Percentiles rank a stretch among this genome's conserved stretches.
These are phyloP conservation scores for Cyclotella choctawhatcheeana DNA, from an alignment of 108 stramenopile species.

Conservation along the genomic window DNA sequence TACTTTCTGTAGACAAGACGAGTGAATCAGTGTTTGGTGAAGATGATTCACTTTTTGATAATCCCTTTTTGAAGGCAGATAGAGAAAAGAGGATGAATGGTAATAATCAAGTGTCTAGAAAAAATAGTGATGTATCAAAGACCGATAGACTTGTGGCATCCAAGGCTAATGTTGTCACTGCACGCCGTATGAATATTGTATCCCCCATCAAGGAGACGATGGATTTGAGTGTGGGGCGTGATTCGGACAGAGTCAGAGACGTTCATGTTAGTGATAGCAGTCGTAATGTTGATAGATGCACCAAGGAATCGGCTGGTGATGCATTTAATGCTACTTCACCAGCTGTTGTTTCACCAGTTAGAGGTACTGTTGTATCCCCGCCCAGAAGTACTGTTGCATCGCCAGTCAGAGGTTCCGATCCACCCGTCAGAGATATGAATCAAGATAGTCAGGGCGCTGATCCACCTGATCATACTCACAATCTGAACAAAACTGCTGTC, in stretches of 20 bases:
- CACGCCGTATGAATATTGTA: not conserved
- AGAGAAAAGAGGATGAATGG: not conserved
- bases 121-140: not conserved
- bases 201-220: not conserved
- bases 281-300: not conserved
- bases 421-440: no score
- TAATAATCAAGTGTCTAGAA: not conserved
- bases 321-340: no score
- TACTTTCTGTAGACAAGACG: not conserved
- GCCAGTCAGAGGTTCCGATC: no score
- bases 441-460: no score
- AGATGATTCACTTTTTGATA: slow-evolving; percentile 5
- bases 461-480: no score
- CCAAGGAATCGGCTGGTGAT: no score
- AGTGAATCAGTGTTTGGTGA: not conserved
- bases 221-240: not conserved
- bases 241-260: slow-evolving; percentile 2
- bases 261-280: slow-evolving; percentile 3
- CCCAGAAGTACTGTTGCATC: no score
- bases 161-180: not conserved
- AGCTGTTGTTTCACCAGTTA: no score
- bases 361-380: no score
- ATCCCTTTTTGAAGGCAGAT: not conserved
- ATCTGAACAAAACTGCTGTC: no score
- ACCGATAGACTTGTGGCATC: not conserved